Evolutionary conservation across 2,329 filamentous ascomycete species (phyloP), one percentile per base, ranked within the genome.

Genomic region (Colletotrichum chlorophyti): DNA sequence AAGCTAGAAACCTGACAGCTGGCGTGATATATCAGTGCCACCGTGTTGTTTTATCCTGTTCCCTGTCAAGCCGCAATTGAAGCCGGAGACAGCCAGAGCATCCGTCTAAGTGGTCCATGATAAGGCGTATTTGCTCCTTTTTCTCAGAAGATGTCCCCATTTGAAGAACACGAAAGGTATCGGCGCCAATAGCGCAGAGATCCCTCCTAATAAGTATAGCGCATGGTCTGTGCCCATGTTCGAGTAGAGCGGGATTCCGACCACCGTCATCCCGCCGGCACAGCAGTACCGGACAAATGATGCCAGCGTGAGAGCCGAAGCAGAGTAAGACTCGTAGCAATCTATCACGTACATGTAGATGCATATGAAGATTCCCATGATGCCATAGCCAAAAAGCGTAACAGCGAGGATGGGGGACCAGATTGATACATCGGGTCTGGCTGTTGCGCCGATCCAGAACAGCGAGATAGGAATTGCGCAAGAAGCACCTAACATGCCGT

Each of bases 381-480:
- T 72, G 3, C 75, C 76, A 38, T 76, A 79, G 2, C 79, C 79
- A 23, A 82, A 79, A 0, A 79, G 54, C 0, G 68, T 67, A 0
- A 73, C 69, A 0, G 77, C 79, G 1, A 79, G 66, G 3, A 81
- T 74, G 5, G 73, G 71, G 0, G 76, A 78, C 71, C 79, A 81
- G 61, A 76, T 75, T 76, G 23, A 80, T 73, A 15, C n/a, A n/a
- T n/a, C n/a, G n/a, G n/a, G n/a, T n/a, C 51, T 63, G 0, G 71
- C 60, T 2, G 77, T 76, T 80, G 80, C 83, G 5, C 76, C 80
- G 17, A 83, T 72, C 79, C 79, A 82, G 63, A 82, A 82, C 1
- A 83, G 72, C 0, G 73, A 74, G 10, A 81, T 66, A 0, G 80
- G 78, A 4, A 82, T 17, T 5, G 51, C 64, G 0, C 69, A 65